A percentile compares a stretch with the other conserved stretches of the same genome.
These are phyloP conservation scores for Rhizomucor miehei DNA, from an alignment of 371 early-diverging fungal species.

Conservation along the genomic window DNA sequence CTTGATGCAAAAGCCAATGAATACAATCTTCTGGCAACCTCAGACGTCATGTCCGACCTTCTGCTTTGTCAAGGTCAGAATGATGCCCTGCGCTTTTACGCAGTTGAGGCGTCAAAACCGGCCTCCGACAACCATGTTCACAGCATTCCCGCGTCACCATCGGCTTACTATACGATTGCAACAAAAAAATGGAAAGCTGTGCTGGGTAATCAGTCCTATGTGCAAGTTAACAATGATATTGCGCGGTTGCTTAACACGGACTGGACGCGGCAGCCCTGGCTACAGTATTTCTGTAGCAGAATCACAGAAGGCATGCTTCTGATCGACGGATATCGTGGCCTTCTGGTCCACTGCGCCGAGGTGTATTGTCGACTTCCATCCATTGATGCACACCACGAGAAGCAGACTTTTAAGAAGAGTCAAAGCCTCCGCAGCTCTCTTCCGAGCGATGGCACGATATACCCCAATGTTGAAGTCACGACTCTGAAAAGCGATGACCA, in stretches of 20 bases:
- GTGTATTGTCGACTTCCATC: neutral
- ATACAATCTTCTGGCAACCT: too few species aligned
- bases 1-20: too few species aligned
- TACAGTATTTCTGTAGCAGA: neutral
- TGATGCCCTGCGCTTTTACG: too few species aligned
- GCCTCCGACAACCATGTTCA: too few species aligned
- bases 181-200: neutral
- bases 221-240: neutral
- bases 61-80: too few species aligned
- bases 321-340: neutral
- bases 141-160: too few species aligned
- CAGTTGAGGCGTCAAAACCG: too few species aligned
- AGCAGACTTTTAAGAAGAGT: neutral
- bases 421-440: neutral
- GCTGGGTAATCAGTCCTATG: neutral
- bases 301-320: neutral
- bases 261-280: neutral
- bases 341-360: neutral
- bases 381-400: neutral
- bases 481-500: neutral
- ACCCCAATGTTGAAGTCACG: neutral
- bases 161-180: neutral
- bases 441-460: neutral
- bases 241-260: neutral
- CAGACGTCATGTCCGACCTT: too few species aligned